phyloP scores from a whole-genome alignment of 2,329 filamentous ascomycete genomes.

The Elsinoe fawcettii region DNA sequence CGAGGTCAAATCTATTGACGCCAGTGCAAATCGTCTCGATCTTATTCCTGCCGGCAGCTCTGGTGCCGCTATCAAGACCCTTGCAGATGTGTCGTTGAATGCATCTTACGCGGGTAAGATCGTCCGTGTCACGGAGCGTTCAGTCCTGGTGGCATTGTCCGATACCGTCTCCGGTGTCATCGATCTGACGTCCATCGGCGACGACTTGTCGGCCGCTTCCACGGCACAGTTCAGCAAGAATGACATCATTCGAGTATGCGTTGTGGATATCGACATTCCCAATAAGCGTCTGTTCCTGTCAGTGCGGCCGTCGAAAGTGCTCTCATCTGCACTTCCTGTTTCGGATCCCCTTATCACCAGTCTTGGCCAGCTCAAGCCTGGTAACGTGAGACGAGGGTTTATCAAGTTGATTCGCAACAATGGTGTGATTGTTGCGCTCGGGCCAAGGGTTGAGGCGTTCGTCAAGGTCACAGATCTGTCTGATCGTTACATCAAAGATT shows the following conservation, averaged over 20 bases:
- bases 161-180: conserved; percentile 72
- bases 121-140: conserved; percentile 76
- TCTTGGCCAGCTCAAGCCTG: conserved; percentile 62
- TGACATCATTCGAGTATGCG: conserved; percentile 78
- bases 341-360: conserved; percentile 72
- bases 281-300: conserved; percentile 84
- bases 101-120: conserved; percentile 77
- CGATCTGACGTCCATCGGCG: conserved; percentile 71
- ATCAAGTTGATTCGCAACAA: conserved; percentile 84
- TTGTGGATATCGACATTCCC: conserved; percentile 67
- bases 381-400: conserved; percentile 81
- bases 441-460: conserved; percentile 71
- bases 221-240: conserved; percentile 71
- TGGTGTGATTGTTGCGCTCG: conserved; percentile 78
- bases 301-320: conserved; percentile 73
- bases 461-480: conserved; percentile 84
- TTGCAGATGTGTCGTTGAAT: conserved; percentile 66
- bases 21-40: conserved; percentile 67
- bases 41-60: conserved; percentile 64
- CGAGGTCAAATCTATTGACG: conserved; percentile 66
- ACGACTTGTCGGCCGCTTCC: conserved; percentile 77
- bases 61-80: conserved; percentile 49
- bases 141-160: conserved; percentile 77
- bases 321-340: conserved; percentile 75
- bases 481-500: conserved; percentile 86